phyloP scores from a whole-genome alignment of 176 grass and related monocot genomes.

The Olyra latifolia region DNA sequence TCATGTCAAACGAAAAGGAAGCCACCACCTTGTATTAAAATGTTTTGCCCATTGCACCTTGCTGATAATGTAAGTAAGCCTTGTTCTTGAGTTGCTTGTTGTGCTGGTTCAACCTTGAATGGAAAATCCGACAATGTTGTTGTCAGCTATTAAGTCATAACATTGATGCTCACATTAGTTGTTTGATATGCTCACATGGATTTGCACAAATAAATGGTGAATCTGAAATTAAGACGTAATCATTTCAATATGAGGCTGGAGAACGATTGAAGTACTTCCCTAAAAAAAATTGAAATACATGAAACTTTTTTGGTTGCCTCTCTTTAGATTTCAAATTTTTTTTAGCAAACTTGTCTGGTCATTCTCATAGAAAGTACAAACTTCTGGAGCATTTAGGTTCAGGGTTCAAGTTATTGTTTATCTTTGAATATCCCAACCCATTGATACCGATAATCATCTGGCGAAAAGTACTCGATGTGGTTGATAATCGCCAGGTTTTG shows the following conservation, averaged over 20 bases:
- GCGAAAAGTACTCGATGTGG: too few species aligned
- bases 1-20: slow-evolving; percentile 68
- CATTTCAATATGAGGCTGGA: background rate
- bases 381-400: too few species aligned
- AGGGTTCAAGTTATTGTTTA: too few species aligned
- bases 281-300: background rate
- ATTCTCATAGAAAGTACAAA: too few species aligned
- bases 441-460: too few species aligned
- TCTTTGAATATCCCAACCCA: too few species aligned
- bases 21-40: slow-evolving; percentile 72
- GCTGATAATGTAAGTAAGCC: slow-evolving; percentile 66
- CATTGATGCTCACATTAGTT: background rate
- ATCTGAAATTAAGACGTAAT: background rate
- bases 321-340: slow-evolving; percentile 1
- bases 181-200: background rate
- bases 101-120: slow-evolving; percentile 16
- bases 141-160: background rate
- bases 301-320: background rate
- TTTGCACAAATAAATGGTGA: background rate
- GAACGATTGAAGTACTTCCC: background rate
- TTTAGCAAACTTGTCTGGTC: too few species aligned
- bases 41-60: slow-evolving; percentile 91
- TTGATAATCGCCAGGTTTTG: too few species aligned
- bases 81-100: slow-evolving; percentile 34
- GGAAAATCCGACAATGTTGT: background rate